Base-by-base conservation (phyloP, 225 moss, liverwort and hornwort genomes). In the Straminergon stramineum region DNA sequence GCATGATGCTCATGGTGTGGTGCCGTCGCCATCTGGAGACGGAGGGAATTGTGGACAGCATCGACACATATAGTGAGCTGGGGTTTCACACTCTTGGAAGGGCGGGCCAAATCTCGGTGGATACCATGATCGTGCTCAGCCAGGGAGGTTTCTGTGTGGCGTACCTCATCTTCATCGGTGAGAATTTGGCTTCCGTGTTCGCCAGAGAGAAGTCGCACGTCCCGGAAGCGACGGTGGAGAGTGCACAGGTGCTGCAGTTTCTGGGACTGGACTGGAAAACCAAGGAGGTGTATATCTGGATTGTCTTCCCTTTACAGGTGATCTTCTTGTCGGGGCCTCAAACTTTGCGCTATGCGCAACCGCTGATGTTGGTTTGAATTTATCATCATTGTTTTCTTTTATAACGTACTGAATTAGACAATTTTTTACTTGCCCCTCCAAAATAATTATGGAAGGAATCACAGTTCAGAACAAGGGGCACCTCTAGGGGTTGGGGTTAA, bases 141-240 rank as follows among this genome's bases (percentile, higher is more conserved):
- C 97, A 99, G 88, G 97, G 94, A 69, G 96, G 95, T 17, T 97
- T 99, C 82, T 99, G 99, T 84, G 95, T 96, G 39, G 99, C 94
- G 12, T 99, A 97, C 77, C 87, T 99, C 45, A 99, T 99, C 75
- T 99, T 99, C 88, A 97, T 99, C 13, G 99, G 99, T 9, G 94
- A 99, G 90, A 99, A 99, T 94, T 85, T 99, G 90, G 99, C 97
- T 34, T 95, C 95, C 26, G 93, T 99, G 35, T 90, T 97, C 91
- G 73, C 85, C 17, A 85, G 76, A 20, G 35, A 48, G 24, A 85
- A 93, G 67, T 83, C 91, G 24, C 84, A 75, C 53, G 85, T 75
- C 23, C 90, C 90, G 56, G 82, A 79, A 58, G 56, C 83, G 51
- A 79, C 85, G 73, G 75, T 90, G 63, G 70, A 61, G 81, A 86